Conservation (phyloP, 768 basidiomycete genomes). For the Rhizopogon vesiculosus region DNA sequence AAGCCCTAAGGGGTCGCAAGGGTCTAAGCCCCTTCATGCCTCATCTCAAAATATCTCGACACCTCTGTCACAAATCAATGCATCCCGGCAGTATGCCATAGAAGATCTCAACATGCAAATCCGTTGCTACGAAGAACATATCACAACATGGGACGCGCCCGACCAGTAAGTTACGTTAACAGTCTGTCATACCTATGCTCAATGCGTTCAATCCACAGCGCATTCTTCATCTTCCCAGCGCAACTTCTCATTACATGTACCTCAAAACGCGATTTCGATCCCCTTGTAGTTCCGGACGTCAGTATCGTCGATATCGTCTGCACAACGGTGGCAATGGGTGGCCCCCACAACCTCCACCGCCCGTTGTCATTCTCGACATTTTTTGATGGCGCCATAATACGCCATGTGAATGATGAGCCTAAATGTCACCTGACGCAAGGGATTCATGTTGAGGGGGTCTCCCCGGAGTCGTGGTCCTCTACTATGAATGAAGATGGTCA, state of each 20-base stretch:
- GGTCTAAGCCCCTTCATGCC: no score
- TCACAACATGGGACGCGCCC: constrained; percentile 23
- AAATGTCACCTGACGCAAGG: neutral
- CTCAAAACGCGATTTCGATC: constrained; percentile 5
- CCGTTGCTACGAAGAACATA: constrained; percentile 6
- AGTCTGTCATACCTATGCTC: neutral
- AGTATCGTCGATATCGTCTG: constrained; percentile 17
- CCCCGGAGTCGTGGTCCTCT: constrained; percentile 10
- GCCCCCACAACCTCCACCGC: neutral
- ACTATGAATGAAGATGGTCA: constrained; percentile 10
- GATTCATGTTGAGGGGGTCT: constrained; percentile 15
- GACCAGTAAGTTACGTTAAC: constrained; percentile 11
- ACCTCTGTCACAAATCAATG: no score
- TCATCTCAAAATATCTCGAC: no score
- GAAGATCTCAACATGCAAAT: constrained; percentile 14
- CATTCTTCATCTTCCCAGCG: constrained; percentile 17
- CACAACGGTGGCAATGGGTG: constrained; percentile 7
- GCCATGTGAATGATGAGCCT: neutral
- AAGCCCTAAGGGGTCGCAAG: no score
- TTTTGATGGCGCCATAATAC: constrained; percentile 12
- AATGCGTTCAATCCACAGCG: constrained; percentile 4
- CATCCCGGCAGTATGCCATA: neutral
- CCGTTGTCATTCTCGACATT: constrained; percentile 6
- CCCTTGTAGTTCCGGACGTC: constrained; percentile 6
- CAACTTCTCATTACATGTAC: constrained; percentile 19